These are phyloP conservation scores for Septoria petroselini DNA, from an alignment of 2,329 filamentous ascomycete species.

Conservation along the genomic window DNA sequence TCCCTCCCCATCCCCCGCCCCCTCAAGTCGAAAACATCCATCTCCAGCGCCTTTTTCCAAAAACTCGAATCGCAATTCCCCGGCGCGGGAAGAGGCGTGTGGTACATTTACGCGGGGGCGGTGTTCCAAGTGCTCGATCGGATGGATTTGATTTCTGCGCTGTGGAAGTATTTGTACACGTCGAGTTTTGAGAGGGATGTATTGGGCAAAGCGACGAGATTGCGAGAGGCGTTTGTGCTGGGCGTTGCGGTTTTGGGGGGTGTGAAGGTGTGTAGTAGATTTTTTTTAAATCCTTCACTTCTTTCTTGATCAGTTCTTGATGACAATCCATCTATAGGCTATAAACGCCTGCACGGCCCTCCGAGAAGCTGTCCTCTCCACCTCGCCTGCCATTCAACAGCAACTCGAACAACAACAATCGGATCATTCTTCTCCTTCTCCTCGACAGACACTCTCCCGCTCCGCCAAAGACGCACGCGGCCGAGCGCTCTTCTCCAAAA, in stretches of 20 bases:
- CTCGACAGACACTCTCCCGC: constrained; percentile 16
- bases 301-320: too few species aligned
- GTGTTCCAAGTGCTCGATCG: constrained; percentile 25
- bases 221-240: constrained; percentile 22
- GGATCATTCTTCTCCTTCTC: too few species aligned
- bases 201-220: constrained; percentile 17
- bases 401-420: constrained; percentile 20
- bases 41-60: constrained; percentile 20
- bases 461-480: constrained; percentile 22
- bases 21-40: constrained; percentile 8
- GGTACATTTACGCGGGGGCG: constrained; percentile 22
- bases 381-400: constrained; percentile 14
- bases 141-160: constrained; percentile 19
- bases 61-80: constrained; percentile 19
- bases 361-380: constrained; percentile 13
- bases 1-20: constrained; percentile 2
- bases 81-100: constrained; percentile 11
- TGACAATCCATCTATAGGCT: constrained; percentile 4
- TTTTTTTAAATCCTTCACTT: too few species aligned
- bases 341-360: constrained; percentile 25
- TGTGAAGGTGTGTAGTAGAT: constrained; percentile 15
- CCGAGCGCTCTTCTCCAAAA: constrained; percentile 22
- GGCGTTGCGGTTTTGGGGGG: constrained; percentile 23
- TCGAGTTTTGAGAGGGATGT: constrained; percentile 10
- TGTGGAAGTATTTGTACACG: constrained; percentile 15